Base-by-base conservation (phyloP, 2,329 filamentous ascomycete genomes). In the Clathrospora elynae region DNA sequence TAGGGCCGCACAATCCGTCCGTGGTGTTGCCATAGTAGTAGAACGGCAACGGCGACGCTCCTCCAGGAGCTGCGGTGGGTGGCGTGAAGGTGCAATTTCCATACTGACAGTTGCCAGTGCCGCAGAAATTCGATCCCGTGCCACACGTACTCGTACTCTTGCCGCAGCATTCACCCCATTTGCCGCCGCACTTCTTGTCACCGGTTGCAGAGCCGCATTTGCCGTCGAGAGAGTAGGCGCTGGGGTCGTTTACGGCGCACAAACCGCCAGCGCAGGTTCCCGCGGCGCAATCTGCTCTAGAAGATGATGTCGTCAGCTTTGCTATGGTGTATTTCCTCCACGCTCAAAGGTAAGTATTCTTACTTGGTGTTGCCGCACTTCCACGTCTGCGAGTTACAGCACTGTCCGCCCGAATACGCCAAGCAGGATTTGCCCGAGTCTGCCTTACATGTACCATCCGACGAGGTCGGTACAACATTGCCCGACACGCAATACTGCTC, bases 321-420 rank as follows among this genome's bases (percentile, higher is more conserved):
- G 7, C 26, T 29, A 29, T 29, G 26, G 28, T 16, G 13, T 31
- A 14, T 6, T 9, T 31, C 7, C 28, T 31, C 13, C 13, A 16
- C 13, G 28, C 28, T 16, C 28, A 37, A 8, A 5, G 32, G 12
- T 32, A 13, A 37, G 25, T 43, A 37, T 31, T 30, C 12, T 25
- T 30, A 26, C 18, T 16, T 26, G 13, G 23, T 25, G 20, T 35
- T 33, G 33, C 30, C 30, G 13, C 30, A 41, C 11, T 34, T 41
- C 38, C 23, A 41, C 3, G 23, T 34, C 23, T 40, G 13, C 10
- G 28, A 33, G n/a, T 70, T 70, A 45, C 66, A 71, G 53, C 65
- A 71, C 23, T 38, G 41, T 30, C 36, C 42, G 19, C 19, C 36
- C 26, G 30, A 19, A 22, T 44, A 38, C 12, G 30, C 28, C 19